Evolutionary conservation across 2,329 filamentous ascomycete genomes (phyloP).

Genomic region (Fusarium verrucosum): DNA sequence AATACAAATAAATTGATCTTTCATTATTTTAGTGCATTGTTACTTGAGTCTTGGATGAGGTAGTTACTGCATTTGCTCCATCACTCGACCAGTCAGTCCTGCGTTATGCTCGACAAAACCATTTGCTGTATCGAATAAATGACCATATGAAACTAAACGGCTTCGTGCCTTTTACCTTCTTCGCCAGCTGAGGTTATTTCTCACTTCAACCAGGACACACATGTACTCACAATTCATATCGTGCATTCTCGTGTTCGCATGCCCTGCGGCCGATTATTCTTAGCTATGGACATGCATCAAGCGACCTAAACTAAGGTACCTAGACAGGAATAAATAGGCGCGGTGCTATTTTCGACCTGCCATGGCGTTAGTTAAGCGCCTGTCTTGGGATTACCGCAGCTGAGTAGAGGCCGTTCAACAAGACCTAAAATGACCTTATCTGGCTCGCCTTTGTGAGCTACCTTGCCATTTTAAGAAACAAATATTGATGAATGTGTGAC

Average conservation of each 20-base stretch:
- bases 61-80: neutral
- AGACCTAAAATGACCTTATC: neutral
- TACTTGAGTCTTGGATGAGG: too few species aligned
- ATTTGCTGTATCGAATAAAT: too few species aligned
- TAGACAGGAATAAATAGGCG: slow-evolving; percentile 19
- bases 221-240: neutral
- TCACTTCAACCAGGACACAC: neutral
- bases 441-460: too few species aligned
- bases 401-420: neutral
- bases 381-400: slow-evolving; percentile 11
- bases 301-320: neutral
- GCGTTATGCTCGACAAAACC: neutral
- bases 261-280: slow-evolving; percentile 15
- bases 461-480: too few species aligned
- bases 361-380: slow-evolving; percentile 22
- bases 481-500: too few species aligned
- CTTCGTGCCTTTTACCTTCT: neutral
- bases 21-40: neutral
- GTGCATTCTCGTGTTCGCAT: slow-evolving; percentile 8
- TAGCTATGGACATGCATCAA: neutral
- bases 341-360: slow-evolving; percentile 37
- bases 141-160: neutral
- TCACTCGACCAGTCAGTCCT: neutral
- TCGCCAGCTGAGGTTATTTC: neutral
- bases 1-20: neutral